Evolutionary conservation across 345 rosid genomes (phyloP), one percentile per base, ranked within the genome.

Genomic region (Melaleuca quinquenervia): DNA sequence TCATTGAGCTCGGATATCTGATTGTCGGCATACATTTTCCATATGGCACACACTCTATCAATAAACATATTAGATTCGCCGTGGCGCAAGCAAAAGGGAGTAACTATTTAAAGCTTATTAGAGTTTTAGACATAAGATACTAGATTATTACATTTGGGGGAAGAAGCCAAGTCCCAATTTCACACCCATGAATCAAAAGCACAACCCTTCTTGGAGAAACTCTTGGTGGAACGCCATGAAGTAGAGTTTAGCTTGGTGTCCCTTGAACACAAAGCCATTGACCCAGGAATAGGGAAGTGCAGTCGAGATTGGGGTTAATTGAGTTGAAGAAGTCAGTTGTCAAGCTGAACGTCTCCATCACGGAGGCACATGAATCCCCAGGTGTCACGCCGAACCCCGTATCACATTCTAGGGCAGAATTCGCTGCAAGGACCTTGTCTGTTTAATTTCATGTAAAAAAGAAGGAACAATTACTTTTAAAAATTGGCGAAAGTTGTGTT

Each of bases 291-390:
- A 84, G 4, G 7, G 41, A 10, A 21, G 27, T 1, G 55, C 82
- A 64, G 27, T 64, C 74, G 50, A 84, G 78, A 32, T 62, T 84
- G 8, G 86, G 86, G 56, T 84, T 84, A 60, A 84, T 84, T 21
- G 82, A 64, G 27, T 13, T 9, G 2, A 50, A 64, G 45, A 0
- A 9, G 6, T 74, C 10, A 0, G 6, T 52, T 0, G 21, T 48
- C 29, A 85, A n/a, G 2, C 75, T 21, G 32, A 70, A 50, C 5
- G 29, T 54, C 41, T 74, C 20, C 10, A 11, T 41, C 16, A 84
- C 44, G 45, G 52, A 2, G 50, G 50, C 62, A 62, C 86, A 84
- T n/a, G 80, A 44, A 16, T 84, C 82, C 70, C 86, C 80, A 52
- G 6, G 21, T 49, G 50, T 45, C 36, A 84, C 55, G 14, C 44